Evolutionary conservation across 1,284 basidiomycete genomes (phyloP), one percentile per base, ranked within the genome.

Genomic region (Ganoderma lingzhi): DNA sequence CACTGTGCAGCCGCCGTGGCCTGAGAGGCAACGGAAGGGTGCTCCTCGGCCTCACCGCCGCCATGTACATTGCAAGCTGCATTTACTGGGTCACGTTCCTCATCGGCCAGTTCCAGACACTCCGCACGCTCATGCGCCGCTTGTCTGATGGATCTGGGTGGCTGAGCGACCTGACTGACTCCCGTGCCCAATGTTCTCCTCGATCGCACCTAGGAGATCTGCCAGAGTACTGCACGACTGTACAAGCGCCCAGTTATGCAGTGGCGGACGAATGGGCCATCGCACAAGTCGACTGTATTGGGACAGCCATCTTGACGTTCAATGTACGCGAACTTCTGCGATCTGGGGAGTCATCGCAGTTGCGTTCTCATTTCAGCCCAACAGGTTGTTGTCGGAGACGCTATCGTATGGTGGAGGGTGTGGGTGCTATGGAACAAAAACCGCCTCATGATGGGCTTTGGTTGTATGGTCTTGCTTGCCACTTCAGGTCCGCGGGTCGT

Each of bases 401-500:
- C 41, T 17, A 32, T 62, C 41, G 60, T 62, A 10, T 62, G 60
- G 60, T 62, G 60, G 60, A 23, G 60, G 14, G 60, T 44, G 41
- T 62, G 60, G 39, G 60, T 62, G 4, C 8, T 62, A 6, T 62
- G 60, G 60, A 41, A 39, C 39, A 39, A 19, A 28, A 44, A 32
- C 41, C 39, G 41, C 39, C 28, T 12, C 1, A 10, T 62, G 14
- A 28, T 44, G 14, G 28, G 2, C 0, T 44, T 17, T 6, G 23
- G 60, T 9, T 3, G n/a, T 19, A 3, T 44, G 3, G 14, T 62
- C 41, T 19, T 62, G 30, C 15, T 42, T 5, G 60, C 60, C 2
- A 62, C 60, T 3, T 39, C 35, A 15, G 53, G 53, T 62, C 19
- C 10, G 60, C 45, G 23, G 48, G 12, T 51, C 45, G 1, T 48